Evolutionary conservation across 176 grass and related monocot genomes (phyloP).

Genomic region (Triticum urartu): DNA sequence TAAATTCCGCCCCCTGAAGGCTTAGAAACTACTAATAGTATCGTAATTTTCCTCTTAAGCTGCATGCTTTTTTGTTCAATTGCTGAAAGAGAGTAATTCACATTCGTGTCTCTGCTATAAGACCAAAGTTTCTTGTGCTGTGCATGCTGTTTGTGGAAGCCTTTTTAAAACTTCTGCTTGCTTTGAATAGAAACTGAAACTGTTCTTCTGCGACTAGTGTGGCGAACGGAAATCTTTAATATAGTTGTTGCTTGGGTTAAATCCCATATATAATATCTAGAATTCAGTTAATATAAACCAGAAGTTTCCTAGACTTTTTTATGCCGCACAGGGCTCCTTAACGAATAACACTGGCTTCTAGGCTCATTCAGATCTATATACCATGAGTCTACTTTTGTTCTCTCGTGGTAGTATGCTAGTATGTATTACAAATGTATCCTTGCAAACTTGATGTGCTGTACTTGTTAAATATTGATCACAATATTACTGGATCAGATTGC

Average conservation of each 20-base stretch:
- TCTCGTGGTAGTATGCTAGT: neutral
- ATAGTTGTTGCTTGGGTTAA: neutral
- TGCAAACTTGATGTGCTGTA: conserved; percentile 5
- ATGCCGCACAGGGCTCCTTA: neutral
- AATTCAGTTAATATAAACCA: neutral
- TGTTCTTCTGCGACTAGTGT: neutral
- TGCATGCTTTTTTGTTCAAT: neutral
- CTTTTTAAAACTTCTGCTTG: neutral
- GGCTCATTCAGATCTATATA: neutral
- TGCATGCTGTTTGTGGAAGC: conserved; percentile 5
- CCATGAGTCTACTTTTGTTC: neutral
- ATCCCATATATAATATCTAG: neutral
- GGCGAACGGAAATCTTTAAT: neutral
- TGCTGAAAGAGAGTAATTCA: neutral
- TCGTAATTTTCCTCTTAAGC: neutral
- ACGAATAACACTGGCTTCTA: neutral
- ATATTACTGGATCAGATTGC: neutral
- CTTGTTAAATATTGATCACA: neutral
- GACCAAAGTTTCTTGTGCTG: neutral
- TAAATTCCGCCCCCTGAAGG: neutral
- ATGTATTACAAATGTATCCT: neutral
- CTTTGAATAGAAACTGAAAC: neutral
- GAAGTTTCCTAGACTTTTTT: neutral
- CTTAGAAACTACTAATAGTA: neutral
- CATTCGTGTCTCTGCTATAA: neutral